A percentile compares a stretch with the other conserved stretches of the same genome.
Evolutionary conservation across 148 eudicot genomes (phyloP).

Genomic region (Rhododendron henanense): DNA sequence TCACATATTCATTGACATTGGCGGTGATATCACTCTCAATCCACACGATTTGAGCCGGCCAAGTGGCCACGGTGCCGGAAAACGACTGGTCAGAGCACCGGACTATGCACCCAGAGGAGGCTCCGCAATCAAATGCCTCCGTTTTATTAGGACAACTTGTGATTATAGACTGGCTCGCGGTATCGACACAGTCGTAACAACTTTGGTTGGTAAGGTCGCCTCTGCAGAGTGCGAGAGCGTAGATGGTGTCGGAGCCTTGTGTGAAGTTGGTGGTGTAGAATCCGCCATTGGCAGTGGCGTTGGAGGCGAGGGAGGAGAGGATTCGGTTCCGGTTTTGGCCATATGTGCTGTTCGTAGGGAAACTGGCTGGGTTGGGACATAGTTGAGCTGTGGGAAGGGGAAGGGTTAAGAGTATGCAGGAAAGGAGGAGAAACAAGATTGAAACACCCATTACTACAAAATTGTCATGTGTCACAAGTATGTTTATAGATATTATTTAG

Average conservation of each 20-base stretch:
- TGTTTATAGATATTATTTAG: too few species aligned
- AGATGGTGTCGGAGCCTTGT: background rate
- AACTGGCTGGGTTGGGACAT: background rate
- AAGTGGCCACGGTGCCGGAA: background rate
- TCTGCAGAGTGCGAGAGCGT: background rate
- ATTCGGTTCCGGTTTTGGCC: background rate
- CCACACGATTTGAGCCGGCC: background rate
- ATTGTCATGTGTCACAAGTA: too few species aligned
- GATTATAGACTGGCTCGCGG: too few species aligned
- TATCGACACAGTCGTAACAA: too few species aligned
- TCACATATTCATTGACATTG: background rate
- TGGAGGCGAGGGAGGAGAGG: background rate
- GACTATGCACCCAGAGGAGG: background rate
- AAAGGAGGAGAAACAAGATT: background rate
- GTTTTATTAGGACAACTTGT: background rate
- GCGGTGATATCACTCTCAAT: background rate
- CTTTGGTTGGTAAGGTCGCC: too few species aligned
- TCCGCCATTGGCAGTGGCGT: background rate
- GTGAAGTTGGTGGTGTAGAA: background rate
- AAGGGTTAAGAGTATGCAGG: background rate
- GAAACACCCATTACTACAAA: background rate
- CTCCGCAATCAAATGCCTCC: background rate
- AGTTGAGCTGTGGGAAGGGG: background rate
- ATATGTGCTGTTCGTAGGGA: background rate
- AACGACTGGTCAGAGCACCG: background rate